Base-by-base conservation (phyloP, 441 rosid species). In the Arabidopsis hybrid region DNA sequence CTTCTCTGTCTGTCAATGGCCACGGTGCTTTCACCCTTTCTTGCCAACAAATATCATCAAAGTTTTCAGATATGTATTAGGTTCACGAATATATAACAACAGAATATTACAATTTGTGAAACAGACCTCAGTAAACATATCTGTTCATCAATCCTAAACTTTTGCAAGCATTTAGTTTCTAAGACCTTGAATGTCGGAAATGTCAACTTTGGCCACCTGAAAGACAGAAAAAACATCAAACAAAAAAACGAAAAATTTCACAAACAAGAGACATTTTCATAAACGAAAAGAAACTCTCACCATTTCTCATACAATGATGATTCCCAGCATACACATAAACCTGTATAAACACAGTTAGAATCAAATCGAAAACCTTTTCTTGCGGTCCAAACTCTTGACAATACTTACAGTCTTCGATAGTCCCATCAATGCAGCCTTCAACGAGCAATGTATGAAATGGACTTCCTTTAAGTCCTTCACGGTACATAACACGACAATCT, bases 401-500 rank as follows among this genome's bases (percentile, higher is more conserved):
- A 51, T 74, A 85, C 98, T 82, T 87, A 93, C 99, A 91, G 64
- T 79, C 73, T 82, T 95, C 95, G 4, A 93, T 36, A 18, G 97
- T 86, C 6, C 91, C 99, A 55, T 95, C 95, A 7, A 95, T 83
- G 79, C 83, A 91, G 79, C 99, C 99, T 86, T 95, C 99, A 47
- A 87, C 98, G 14, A 95, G 98, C 71, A 95, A 81, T 6, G 90
- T 85, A 45, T 95, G 97, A 80, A 86, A 85, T 2, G 95, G 96
- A 73, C 89, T 87, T 49, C 97, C 98, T 68, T 85, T 79, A 31
- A 86, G 89, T 83, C 99, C 99, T 87, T 87, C 91, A 58, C 92
- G 93, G 74, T 93, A 95, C 99, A 95, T 95, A 59, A 95, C 97
- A 56, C 98, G 90, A 58, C 80, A 89, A 74, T 93, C 97, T 81